Evolutionary conservation across 345 rosid species (phyloP).

Genomic region (Rhizophora apiculata): DNA sequence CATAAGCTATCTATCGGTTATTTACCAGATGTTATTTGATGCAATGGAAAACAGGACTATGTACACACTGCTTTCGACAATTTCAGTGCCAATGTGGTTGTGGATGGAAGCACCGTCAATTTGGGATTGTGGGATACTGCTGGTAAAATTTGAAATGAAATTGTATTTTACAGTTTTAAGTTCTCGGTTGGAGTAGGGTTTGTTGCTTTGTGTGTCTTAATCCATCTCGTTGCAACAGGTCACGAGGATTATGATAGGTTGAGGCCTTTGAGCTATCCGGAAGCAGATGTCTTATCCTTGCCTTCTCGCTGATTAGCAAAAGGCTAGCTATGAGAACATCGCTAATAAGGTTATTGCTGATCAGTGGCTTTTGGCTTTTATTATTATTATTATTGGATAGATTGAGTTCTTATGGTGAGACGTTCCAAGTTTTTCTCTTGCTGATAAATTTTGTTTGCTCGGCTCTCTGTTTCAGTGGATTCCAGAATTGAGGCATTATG

Average conservation of each 20-base stretch:
- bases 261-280: slow-evolving; percentile 92
- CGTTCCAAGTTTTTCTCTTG: neutral
- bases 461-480: slow-evolving; percentile 66
- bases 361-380: too few relatives aligned
- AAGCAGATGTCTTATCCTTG: slow-evolving; percentile 93
- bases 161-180: neutral
- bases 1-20: neutral
- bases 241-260: slow-evolving; percentile 92
- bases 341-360: slow-evolving; percentile 69
- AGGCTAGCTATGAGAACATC: slow-evolving; percentile 97
- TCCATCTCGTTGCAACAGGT: slow-evolving; percentile 39
- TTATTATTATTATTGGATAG: neutral
- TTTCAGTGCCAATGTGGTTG: slow-evolving; percentile 95
- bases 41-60: slow-evolving; percentile 61
- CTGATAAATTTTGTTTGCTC: slow-evolving; percentile 17
- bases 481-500: slow-evolving; percentile 93
- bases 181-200: neutral
- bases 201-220: neutral
- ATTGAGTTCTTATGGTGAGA: neutral
- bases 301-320: slow-evolving; percentile 96
- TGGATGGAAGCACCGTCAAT: slow-evolving; percentile 81
- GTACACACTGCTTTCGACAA: slow-evolving; percentile 95
- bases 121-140: slow-evolving; percentile 98
- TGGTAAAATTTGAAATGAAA: slow-evolving; percentile 40
- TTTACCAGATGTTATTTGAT: slow-evolving; percentile 1